Evolutionary conservation across 2,329 filamentous ascomycete species (phyloP).

Genomic region (Coniochaeta sp.): DNA sequence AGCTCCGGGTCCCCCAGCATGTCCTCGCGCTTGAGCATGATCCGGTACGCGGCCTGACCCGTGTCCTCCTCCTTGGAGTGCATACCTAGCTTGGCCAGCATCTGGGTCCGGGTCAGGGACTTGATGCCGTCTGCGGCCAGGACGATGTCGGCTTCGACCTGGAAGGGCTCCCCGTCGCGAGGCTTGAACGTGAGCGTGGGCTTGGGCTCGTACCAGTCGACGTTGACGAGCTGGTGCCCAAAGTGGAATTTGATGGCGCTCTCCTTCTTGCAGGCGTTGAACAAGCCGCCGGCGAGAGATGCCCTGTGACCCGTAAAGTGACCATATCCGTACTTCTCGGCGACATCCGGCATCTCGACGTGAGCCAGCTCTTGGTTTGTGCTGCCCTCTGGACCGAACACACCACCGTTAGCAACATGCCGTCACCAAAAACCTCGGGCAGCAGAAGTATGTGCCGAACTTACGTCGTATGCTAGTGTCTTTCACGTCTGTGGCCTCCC

Average conservation of each 20-base stretch:
- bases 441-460: conserved; percentile 12
- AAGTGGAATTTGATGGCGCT: conserved; percentile 63
- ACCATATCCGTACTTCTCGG: conserved; percentile 61
- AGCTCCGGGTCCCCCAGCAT: conserved; percentile 63
- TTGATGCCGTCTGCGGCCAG: conserved; percentile 52
- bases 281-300: conserved; percentile 62
- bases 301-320: conserved; percentile 76
- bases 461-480: conserved; percentile 65
- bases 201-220: conserved; percentile 52
- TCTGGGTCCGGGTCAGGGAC: conserved; percentile 38
- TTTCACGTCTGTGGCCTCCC: conserved; percentile 62
- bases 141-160: conserved; percentile 45
- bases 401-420: background rate
- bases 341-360: conserved; percentile 62
- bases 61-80: conserved; percentile 57
- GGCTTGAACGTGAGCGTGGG: conserved; percentile 54
- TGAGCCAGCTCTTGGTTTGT: conserved; percentile 63
- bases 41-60: conserved; percentile 70
- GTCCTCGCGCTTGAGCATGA: conserved; percentile 63
- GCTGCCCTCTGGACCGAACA: conserved; percentile 57
- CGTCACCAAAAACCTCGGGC: background rate
- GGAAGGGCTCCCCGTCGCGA: conserved; percentile 44
- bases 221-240: conserved; percentile 43
- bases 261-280: conserved; percentile 59
- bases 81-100: conserved; percentile 46